A percentile compares a stretch with the other conserved stretches of the same genome.
Conservation (phyloP, 73 alveolate genomes). For the Uronychia binucleata region DNA sequence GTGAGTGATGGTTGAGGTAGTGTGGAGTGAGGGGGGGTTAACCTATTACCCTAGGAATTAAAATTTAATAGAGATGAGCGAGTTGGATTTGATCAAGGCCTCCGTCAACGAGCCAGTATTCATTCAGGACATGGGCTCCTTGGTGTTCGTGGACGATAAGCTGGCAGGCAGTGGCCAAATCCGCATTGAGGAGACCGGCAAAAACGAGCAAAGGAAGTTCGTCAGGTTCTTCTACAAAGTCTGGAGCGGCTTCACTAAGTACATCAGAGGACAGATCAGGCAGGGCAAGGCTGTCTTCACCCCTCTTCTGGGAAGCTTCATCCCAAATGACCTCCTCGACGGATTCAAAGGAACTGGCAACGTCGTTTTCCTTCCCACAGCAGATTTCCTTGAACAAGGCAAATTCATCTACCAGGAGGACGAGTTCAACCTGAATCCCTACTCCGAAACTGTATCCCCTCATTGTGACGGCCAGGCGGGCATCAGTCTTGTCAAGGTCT, state of each 20-base stretch:
- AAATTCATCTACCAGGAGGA: background rate
- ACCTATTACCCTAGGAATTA: background rate
- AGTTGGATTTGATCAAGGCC: background rate
- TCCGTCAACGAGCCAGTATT: background rate
- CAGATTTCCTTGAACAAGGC: conserved; percentile 1
- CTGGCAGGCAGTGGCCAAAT: background rate
- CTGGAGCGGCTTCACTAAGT: conserved; percentile 24
- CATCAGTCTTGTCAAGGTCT: background rate
- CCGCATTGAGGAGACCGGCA: background rate
- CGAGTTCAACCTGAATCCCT: conserved; percentile 17
- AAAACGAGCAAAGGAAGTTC: background rate
- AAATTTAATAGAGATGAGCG: background rate
- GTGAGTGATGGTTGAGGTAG: too few species aligned
- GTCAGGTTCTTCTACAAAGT: conserved; percentile 4
- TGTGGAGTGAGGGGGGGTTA: background rate
- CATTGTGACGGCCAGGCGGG: background rate
- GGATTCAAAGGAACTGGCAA: background rate
- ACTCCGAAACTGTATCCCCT: background rate
- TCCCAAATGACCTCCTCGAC: background rate
- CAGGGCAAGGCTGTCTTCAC: conserved; percentile 5
- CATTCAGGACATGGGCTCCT: background rate
- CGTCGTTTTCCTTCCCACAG: conserved; percentile 4
- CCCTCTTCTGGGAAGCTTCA: conserved; percentile 2
- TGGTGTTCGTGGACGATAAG: background rate
- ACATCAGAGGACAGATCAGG: background rate